Conservation (phyloP, 208 protist species). For the Trypanosoma platydactyli region DNA sequence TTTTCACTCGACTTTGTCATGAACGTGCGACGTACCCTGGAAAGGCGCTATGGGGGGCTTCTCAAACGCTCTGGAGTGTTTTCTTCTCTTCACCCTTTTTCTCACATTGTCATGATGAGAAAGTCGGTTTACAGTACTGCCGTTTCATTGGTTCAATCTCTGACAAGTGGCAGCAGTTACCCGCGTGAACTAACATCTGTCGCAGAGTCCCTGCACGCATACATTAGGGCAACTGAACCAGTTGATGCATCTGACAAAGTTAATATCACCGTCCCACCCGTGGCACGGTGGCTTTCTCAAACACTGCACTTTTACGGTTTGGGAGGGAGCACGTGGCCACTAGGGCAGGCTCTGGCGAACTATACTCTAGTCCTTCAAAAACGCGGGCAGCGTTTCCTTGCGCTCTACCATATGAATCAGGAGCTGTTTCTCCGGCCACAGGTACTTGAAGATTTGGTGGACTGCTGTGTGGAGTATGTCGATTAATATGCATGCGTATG, state of each 20-base stretch:
- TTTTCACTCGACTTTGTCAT: conserved; percentile 58
- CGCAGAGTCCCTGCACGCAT: conserved; percentile 13
- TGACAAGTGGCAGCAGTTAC: neutral
- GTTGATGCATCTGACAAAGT: neutral
- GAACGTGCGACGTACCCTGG: conserved; percentile 39
- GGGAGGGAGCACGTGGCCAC: neutral
- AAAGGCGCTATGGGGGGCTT: conserved; percentile 52
- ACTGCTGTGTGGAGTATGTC: conserved; percentile 31
- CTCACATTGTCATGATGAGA: conserved; percentile 16
- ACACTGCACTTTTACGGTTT: conserved; percentile 30
- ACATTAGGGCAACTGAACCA: neutral
- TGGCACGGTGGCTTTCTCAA: conserved; percentile 28
- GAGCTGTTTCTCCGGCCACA: conserved; percentile 24
- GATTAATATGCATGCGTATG: conserved; percentile 3
- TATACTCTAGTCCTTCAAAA: conserved; percentile 10
- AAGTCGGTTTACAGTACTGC: conserved; percentile 30
- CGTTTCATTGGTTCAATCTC: conserved; percentile 10
- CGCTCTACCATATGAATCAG: conserved; percentile 31
- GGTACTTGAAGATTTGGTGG: conserved; percentile 29
- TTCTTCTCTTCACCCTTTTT: conserved; percentile 25
- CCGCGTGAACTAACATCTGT: conserved; percentile 19
- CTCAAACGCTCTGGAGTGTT: conserved; percentile 28
- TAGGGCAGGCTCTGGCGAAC: conserved; percentile 13
- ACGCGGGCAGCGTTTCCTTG: conserved; percentile 19
- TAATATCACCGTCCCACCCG: conserved; percentile 7